Base-by-base conservation (phyloP, 2,329 filamentous ascomycete genomes). In the Arthroderma sp. region DNA sequence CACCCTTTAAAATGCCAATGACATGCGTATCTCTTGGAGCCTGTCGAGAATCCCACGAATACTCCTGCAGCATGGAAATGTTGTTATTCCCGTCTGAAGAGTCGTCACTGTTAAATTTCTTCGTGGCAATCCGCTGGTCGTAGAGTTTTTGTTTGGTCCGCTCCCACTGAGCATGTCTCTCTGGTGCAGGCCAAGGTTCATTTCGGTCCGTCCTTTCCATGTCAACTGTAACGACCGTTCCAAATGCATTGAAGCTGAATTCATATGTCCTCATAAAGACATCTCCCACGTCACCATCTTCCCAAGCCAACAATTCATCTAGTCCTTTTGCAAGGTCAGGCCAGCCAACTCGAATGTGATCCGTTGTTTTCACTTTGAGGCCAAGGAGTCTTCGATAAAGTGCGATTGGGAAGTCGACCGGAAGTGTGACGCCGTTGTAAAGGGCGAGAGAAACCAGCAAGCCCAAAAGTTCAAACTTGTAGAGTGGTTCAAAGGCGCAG, bases 341-440 rank as follows among this genome's bases (percentile, higher is more conserved):
- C 91, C 91, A 97, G 2, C 88, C 90, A 64, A 96, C 91, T 2
- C 79, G 77, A 61, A 97, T 89, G 67, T 91, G 84, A 51, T 88
- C 81, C 1, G 93, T 74, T 58, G 84, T 80, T 35, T 81, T 82
- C 15, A 87, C 82, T 7, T 84, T 82, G 59, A 85, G 76, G 7
- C 81, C 82, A 0, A 95, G 76, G 0, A 97, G 77, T 63, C 88
- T 88, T 56, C 83, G 80, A 71, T 98, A 98, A 2, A 98, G 79
- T 0, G 85, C 87, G 58, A 82, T 80, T 0, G 93, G 93, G 60
- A 98, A 93, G 1, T 86, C 95, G 43, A 97, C 80, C 0, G 93
- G 93, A 0, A 98, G 76, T 0, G 91, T 95, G 23, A 97, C 77
- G 1, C 91, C 91, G 63, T 98, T 98, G 73, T 93, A 96, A 3